phyloP scores from a whole-genome alignment of 352 stramenopile species.

The Phytophthora pinifolia region DNA sequence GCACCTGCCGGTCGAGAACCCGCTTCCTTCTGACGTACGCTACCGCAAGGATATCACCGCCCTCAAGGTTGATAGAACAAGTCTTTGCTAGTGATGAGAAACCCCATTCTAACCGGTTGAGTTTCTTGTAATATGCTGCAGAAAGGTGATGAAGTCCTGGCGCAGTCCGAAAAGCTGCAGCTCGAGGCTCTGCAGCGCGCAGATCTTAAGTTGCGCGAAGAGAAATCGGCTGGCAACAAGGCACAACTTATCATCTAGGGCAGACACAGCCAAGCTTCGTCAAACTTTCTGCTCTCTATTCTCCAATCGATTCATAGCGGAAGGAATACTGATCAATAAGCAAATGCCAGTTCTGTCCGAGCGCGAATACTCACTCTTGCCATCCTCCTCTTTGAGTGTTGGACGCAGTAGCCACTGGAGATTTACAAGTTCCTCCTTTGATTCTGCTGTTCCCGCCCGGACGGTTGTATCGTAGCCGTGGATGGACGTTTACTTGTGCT shows the following conservation, averaged over 20 bases:
- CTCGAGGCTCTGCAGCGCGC: slow-evolving; percentile 69
- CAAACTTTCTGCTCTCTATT: slow-evolving; percentile 32
- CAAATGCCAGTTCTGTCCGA: slow-evolving; percentile 14
- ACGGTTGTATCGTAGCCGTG: slow-evolving; percentile 7
- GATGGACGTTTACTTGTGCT: slow-evolving; percentile 44
- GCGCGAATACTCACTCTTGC: slow-evolving; percentile 1
- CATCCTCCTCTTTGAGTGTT: slow-evolving; percentile 6
- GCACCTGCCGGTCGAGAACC: slow-evolving; percentile 40
- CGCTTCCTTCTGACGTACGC: slow-evolving; percentile 59
- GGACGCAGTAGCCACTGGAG: not conserved
- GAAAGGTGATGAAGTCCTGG: slow-evolving; percentile 53
- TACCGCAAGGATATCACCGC: slow-evolving; percentile 67
- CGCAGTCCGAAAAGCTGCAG: slow-evolving; percentile 65
- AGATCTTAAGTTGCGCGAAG: slow-evolving; percentile 48
- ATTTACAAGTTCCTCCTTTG: not conserved
- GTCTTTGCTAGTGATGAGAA: not conserved
- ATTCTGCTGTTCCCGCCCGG: not conserved
- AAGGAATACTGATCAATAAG: slow-evolving; percentile 27
- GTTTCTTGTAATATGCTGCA: slow-evolving; percentile 9
- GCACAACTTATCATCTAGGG: slow-evolving; percentile 3
- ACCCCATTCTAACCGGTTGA: not conserved
- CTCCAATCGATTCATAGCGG: slow-evolving; percentile 25
- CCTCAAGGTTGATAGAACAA: slow-evolving; percentile 36
- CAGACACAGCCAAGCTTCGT: not conserved
- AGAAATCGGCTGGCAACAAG: slow-evolving; percentile 6